Conservation (phyloP, 140 eudicot genomes). For the Oenanthe javanica region DNA sequence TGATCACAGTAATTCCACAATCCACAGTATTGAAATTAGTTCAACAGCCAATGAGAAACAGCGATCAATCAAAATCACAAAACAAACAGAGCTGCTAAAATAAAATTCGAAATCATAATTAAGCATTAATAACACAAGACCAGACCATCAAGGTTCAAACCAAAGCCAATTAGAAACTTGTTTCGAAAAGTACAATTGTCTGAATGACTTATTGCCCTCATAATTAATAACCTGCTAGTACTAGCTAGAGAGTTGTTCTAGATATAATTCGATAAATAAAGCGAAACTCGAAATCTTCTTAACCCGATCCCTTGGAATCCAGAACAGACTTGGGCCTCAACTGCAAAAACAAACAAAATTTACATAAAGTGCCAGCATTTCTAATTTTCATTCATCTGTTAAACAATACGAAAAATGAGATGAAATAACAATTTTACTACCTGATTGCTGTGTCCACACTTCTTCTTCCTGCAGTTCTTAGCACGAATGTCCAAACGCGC, state of each 20-base stretch:
- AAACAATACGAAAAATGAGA: neutral
- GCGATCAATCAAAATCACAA: too few relatives aligned
- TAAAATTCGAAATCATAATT: too few relatives aligned
- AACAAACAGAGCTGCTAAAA: too few relatives aligned
- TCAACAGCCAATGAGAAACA: too few relatives aligned
- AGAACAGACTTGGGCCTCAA: neutral
- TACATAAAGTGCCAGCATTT: neutral
- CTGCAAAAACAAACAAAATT: neutral
- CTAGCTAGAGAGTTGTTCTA: neutral
- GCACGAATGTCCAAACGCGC: constrained; percentile 27
- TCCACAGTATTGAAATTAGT: too few relatives aligned
- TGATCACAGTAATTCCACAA: too few relatives aligned
- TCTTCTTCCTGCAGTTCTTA: constrained; percentile 23
- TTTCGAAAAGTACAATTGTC: neutral
- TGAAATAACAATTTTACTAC: neutral
- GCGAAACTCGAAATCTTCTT: neutral
- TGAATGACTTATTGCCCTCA: neutral
- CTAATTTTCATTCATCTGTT: neutral
- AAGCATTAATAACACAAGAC: neutral
- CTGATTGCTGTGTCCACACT: constrained; percentile 13
- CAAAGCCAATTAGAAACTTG: neutral
- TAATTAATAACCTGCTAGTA: too few relatives aligned
- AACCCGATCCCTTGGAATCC: constrained; percentile 3
- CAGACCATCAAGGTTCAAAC: neutral
- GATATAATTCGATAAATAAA: neutral